Conservation (phyloP, 2,329 filamentous ascomycete genomes). For the Aspergillus sp. region DNA sequence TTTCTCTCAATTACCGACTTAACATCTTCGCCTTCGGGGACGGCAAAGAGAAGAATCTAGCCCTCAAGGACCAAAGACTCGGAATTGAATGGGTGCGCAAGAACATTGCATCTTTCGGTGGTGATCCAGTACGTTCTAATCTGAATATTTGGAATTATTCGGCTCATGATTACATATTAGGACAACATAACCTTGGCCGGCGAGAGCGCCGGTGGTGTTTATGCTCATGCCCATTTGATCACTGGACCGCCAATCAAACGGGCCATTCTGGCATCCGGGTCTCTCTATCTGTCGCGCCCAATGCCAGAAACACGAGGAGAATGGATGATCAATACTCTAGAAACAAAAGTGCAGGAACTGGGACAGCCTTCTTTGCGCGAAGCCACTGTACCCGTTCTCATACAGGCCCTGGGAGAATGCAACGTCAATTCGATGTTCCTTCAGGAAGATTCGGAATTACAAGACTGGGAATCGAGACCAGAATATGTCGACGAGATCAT, state of each 20-base stretch:
- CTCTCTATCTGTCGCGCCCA: constrained; percentile 39
- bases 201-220: constrained; percentile 43
- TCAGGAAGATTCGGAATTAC: constrained; percentile 31
- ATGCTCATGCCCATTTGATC: constrained; percentile 38
- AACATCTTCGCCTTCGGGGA: constrained; percentile 44
- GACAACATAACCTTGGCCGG: constrained; percentile 38
- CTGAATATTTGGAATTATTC: background rate
- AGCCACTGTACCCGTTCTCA: constrained; percentile 22
- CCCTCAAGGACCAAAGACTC: constrained; percentile 30
- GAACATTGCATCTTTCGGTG: constrained; percentile 36
- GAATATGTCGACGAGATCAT: constrained; percentile 33
- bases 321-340: constrained; percentile 23
- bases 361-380: constrained; percentile 22
- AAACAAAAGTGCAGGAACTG: constrained; percentile 21
- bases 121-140: constrained; percentile 24
- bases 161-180: constrained; percentile 11
- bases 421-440: constrained; percentile 40
- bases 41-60: constrained; percentile 34
- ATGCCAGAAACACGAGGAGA: constrained; percentile 29
- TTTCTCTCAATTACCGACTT: constrained; percentile 40
- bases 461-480: constrained; percentile 30
- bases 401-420: constrained; percentile 30
- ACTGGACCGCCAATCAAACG: constrained; percentile 26
- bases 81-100: constrained; percentile 35
- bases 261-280: constrained; percentile 38